Evolutionary conservation across 2,329 filamentous ascomycete species (phyloP), one percentile per base, ranked within the genome.

Genomic region (Fusarium mundagurra): DNA sequence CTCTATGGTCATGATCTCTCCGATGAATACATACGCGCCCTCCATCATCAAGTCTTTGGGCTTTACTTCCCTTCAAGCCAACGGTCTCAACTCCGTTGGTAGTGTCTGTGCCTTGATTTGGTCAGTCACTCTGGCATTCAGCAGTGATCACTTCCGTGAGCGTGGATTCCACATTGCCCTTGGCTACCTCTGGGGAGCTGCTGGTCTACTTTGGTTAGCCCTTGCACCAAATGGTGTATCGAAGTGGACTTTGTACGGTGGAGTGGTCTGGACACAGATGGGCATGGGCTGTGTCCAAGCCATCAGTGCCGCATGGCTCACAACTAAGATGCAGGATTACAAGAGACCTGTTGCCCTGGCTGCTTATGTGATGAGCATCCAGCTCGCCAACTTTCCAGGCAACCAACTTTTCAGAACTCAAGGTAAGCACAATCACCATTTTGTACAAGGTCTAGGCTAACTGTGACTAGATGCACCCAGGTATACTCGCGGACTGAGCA

Each of bases 1-100:
- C 3, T 79, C 79, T 12, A 81, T 81, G 79, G 65, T 80, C 18
- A 81, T 81, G 79, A 80, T 81, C 20, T 48, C 79, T 3, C 79
- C 79, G 0, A 77, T 81, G 72, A 80, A 81, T 34, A 80, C 78
- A 1, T 80, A 81, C 27, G 79, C 76, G 0, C 79, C 79, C 0
- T 81, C 79, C 3, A 80, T 80, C 20, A 81, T 81, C 64, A 79
- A 80, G 57, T 77, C 75, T 3, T 43, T 81, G 0, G 79, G 78
- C 0, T 81, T 81, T 34, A 78, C 73, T 0, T 53, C 70, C 1
- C 63, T 80, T 5, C 78, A 80, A 43, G 79, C 79, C 2, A 81
- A 81, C 22, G 79, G 79, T 0, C 75, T 81, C 5, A 81, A 80
- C 58, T 79, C 79, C 2, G 75, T 79, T 3, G 77, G 79, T 0